A percentile compares a stretch with the other conserved stretches of the same genome.
Conservation (phyloP, 1,139 yeast genomes). For the Kodamaea ohmeri region DNA sequence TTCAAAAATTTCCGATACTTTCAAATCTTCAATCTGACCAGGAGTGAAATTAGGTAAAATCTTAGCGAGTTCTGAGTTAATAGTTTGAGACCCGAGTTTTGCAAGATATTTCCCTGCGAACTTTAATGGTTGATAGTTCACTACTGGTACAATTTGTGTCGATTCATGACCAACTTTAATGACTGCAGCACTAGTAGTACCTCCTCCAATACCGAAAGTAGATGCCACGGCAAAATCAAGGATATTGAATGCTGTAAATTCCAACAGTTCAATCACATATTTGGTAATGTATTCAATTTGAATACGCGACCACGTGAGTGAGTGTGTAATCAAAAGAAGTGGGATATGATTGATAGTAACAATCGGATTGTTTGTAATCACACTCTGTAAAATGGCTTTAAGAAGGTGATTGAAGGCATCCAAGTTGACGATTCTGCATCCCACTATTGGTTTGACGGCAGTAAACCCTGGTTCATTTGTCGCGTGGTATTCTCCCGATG, state of each 20-base stretch:
- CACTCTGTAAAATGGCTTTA: slow-evolving; percentile 57
- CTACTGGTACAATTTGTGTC: slow-evolving; percentile 74
- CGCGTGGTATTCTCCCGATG: slow-evolving; percentile 24
- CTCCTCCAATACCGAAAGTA: slow-evolving; percentile 69
- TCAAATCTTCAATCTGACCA: slow-evolving; percentile 70
- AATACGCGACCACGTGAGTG: slow-evolving; percentile 65
- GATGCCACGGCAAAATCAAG: slow-evolving; percentile 70
- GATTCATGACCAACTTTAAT: slow-evolving; percentile 78
- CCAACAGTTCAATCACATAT: slow-evolving; percentile 70
- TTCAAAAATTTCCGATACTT: slow-evolving; percentile 73
- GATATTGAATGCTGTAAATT: slow-evolving; percentile 70
- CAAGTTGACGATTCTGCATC: slow-evolving; percentile 62
- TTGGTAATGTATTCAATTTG: slow-evolving; percentile 70
- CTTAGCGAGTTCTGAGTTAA: slow-evolving; percentile 52
- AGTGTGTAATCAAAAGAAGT: slow-evolving; percentile 57
- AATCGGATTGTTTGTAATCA: slow-evolving; percentile 49
- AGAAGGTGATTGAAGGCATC: slow-evolving; percentile 71
- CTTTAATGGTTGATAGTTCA: slow-evolving; percentile 62
- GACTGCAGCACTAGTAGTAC: slow-evolving; percentile 59
- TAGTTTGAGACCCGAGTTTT: slow-evolving; percentile 57
- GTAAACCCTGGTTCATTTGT: slow-evolving; percentile 37
- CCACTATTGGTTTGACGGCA: slow-evolving; percentile 60
- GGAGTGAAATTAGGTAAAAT: slow-evolving; percentile 57
- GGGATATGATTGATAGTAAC: slow-evolving; percentile 49
- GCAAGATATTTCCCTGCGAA: slow-evolving; percentile 51